Base-by-base conservation (phyloP, 2,329 filamentous ascomycete genomes). In the Phialophora chinensis region DNA sequence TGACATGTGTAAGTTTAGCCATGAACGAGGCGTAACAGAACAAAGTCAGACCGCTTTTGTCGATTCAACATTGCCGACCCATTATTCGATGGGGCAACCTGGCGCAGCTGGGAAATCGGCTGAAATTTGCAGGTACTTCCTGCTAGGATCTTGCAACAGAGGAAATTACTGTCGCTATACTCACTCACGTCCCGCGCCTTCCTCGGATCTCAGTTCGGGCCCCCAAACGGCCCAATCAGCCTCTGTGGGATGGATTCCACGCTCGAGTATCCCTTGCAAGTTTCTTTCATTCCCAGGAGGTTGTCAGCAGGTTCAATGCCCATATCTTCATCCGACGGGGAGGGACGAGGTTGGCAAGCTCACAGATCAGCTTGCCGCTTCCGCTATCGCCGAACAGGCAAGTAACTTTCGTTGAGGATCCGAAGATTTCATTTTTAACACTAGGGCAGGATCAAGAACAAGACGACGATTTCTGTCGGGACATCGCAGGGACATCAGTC, bases 381-480 rank as follows among this genome's bases (percentile, higher is more conserved):
- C 47, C n/a, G n/a, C 47, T 11, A 25, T 55, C 27, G 33, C 4
- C 17, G 52, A 31, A 55, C 17, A 55, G 52, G 52, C 4, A n/a
- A 55, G 25, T 55, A 25, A 47, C 33, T 29, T 38, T 38, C 55
- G 29, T 23, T 23, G 33, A 29, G 25, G n/a, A 54, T 1, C 10
- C 12, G 33, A 44, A 20, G 2, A n/a, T 54, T 14, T 29, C 50
- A 31, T 50, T 38, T 25, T 47, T 29, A 27, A 27, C 49, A 35
- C 27, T 38, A 17, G 12, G 11, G 47, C 42, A 66, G 63, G 59
- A 53, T 29, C 63, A 66, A 54, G 57, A 69, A 14, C 57, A 50
- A 14, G 70, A 74, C 56, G 60, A 66, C 27, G 55, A 71, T 64
- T 71, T 71, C 58, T 69, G 62, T 62, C 72, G 73, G 58, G 65